Conservation (phyloP, 441 rosid species). For the Cnidoscolus chayamansa region DNA sequence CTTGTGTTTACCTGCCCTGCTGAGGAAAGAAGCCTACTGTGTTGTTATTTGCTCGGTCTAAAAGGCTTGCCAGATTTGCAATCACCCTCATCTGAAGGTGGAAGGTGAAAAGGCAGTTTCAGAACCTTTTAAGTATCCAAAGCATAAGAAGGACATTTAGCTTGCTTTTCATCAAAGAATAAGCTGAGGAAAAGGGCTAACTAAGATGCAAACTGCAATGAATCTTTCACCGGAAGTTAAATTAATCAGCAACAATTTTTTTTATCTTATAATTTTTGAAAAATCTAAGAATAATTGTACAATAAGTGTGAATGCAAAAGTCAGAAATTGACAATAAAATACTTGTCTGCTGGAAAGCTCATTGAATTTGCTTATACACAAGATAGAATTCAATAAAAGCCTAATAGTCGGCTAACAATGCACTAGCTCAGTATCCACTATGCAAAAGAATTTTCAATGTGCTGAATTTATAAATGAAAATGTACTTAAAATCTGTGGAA, state of each 20-base stretch:
- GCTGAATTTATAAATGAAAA: neutral
- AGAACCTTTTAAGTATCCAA: too few species aligned
- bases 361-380: neutral
- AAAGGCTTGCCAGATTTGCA: constrained; percentile 11
- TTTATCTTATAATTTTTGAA: neutral
- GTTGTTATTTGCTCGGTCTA: neutral
- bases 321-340: neutral
- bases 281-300: neutral
- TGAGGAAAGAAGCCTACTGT: constrained; percentile 3
- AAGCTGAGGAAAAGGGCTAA: neutral
- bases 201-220: neutral
- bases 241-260: neutral
- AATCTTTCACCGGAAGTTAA: neutral
- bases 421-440: neutral
- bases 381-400: neutral
- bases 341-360: neutral
- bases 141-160: neutral
- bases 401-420: neutral
- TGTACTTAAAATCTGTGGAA: neutral
- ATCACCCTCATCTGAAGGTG: neutral
- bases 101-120: constrained; percentile 1
- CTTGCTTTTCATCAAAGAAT: neutral
- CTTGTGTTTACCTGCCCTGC: constrained; percentile 7
- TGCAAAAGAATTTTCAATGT: neutral
- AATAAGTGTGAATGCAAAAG: neutral